Conservation (phyloP, 2,329 filamentous ascomycete genomes). For the Stachybotrys elegans region DNA sequence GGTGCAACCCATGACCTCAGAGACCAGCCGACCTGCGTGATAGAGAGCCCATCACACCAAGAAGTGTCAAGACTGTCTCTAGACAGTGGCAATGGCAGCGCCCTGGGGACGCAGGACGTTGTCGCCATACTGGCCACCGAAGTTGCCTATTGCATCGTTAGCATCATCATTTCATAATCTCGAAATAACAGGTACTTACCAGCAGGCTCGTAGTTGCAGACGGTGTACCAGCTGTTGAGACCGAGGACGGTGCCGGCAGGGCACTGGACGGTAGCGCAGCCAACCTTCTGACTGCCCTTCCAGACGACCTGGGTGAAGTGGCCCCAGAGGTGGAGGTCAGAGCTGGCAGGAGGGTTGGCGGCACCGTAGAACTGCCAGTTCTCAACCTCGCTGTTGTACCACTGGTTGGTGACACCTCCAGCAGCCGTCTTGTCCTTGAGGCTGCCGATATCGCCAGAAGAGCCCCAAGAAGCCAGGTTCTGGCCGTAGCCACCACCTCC, state of each 20-base stretch:
- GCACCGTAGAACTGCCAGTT: constrained; percentile 56
- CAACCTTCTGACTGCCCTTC: constrained; percentile 31
- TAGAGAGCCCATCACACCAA: constrained; percentile 3
- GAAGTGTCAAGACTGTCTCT: constrained; percentile 10
- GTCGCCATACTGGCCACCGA: constrained; percentile 40
- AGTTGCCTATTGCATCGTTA: constrained; percentile 38
- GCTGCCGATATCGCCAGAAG: constrained; percentile 28
- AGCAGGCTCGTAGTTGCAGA: constrained; percentile 79
- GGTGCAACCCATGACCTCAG: too few species aligned
- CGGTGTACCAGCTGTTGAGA: constrained; percentile 66
- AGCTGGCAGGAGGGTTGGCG: constrained; percentile 50
- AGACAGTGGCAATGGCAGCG: constrained; percentile 17
- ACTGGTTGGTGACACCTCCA: constrained; percentile 70
- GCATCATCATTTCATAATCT: not conserved
- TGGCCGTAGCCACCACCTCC: constrained; percentile 73
- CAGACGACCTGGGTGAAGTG: constrained; percentile 41
- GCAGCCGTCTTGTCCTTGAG: constrained; percentile 51
- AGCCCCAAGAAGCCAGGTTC: constrained; percentile 72
- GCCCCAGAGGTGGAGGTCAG: constrained; percentile 61
- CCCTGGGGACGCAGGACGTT: constrained; percentile 42
- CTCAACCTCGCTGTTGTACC: constrained; percentile 79
- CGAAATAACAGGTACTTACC: constrained; percentile 51
- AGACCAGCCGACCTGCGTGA: not conserved
- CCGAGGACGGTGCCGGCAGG: constrained; percentile 38
- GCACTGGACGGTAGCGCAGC: constrained; percentile 68